A percentile compares a stretch with the other conserved stretches of the same genome.
phyloP scores from a whole-genome alignment of 2,329 filamentous ascomycete species.

The Leptographium wingfieldii region DNA sequence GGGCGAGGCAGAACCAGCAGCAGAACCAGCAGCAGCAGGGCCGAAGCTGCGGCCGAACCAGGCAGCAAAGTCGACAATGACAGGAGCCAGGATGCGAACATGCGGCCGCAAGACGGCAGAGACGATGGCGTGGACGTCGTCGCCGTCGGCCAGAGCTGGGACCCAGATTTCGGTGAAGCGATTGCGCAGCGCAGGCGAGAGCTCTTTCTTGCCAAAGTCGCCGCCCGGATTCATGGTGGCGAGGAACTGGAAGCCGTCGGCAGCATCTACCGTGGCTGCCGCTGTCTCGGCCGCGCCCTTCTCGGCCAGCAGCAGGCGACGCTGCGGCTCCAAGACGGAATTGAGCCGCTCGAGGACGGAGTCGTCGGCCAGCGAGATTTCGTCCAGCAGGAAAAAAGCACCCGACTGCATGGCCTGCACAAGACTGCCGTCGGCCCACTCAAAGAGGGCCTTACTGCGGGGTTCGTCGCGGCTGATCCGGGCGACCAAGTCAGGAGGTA shows the following conservation, averaged over 20 bases:
- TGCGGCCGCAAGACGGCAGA: slow-evolving; percentile 49
- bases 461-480: slow-evolving; percentile 35
- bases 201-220: slow-evolving; percentile 94
- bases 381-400: slow-evolving; percentile 85
- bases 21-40: slow-evolving; percentile 12
- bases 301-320: slow-evolving; percentile 80
- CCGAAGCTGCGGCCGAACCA: slow-evolving; percentile 64
- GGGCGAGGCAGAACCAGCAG: slow-evolving; percentile 51
- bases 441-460: slow-evolving; percentile 76
- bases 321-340: slow-evolving; percentile 81
- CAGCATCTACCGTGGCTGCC: slow-evolving; percentile 65
- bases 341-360: slow-evolving; percentile 94
- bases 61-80: slow-evolving; percentile 75
- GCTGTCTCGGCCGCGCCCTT: slow-evolving; percentile 57
- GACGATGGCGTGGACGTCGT: slow-evolving; percentile 78
- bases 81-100: slow-evolving; percentile 44
- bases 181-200: slow-evolving; percentile 89
- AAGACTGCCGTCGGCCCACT: slow-evolving; percentile 90
- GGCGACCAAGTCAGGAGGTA: slow-evolving; percentile 36
- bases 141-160: slow-evolving; percentile 66
- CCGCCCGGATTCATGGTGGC: slow-evolving; percentile 99
- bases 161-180: slow-evolving; percentile 99
- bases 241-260: slow-evolving; percentile 81
- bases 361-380: slow-evolving; percentile 95
- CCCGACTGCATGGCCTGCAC: slow-evolving; percentile 88